Percentiles rank a stretch among this genome's conserved stretches.
phyloP scores from a whole-genome alignment of 352 stramenopile genomes.

The Phytopythium mirpurense region DNA sequence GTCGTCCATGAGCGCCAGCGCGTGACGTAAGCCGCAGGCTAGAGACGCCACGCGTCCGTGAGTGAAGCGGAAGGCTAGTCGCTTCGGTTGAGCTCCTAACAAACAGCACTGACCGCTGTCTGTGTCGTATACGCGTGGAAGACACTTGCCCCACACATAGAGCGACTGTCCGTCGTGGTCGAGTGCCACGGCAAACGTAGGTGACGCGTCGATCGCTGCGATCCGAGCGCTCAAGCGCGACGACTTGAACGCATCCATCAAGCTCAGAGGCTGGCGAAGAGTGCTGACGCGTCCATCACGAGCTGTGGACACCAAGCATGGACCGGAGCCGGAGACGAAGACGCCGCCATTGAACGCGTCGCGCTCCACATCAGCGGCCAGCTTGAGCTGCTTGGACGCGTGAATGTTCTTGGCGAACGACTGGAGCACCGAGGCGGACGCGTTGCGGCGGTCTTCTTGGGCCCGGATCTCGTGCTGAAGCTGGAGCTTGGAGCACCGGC shows the following conservation, averaged over 20 bases:
- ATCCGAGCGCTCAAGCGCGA: constrained; percentile 28
- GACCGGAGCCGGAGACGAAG: constrained; percentile 38
- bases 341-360: constrained; percentile 53
- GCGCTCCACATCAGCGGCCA: constrained; percentile 43
- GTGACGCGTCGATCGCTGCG: constrained; percentile 23
- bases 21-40: constrained; percentile 52
- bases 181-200: constrained; percentile 41
- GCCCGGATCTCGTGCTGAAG: constrained; percentile 18
- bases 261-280: constrained; percentile 13
- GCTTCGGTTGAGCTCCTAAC: constrained; percentile 14
- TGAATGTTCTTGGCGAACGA: constrained; percentile 42
- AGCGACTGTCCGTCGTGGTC: constrained; percentile 34
- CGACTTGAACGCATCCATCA: constrained; percentile 44
- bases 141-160: constrained; percentile 46
- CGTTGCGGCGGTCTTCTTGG: constrained; percentile 27
- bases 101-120: constrained; percentile 6
- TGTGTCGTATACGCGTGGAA: constrained; percentile 31
- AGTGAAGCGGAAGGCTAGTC: constrained; percentile 26
- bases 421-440: constrained; percentile 43
- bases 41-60: constrained; percentile 18
- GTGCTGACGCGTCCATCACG: neutral
- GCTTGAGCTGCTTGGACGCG: constrained; percentile 41
- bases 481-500: constrained; percentile 33
- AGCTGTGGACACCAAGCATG: constrained; percentile 19
- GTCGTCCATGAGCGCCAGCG: constrained; percentile 39